Evolutionary conservation across 495 filamentous ascomycete genomes (phyloP).

Genomic region (Aspergillus hancockii): DNA sequence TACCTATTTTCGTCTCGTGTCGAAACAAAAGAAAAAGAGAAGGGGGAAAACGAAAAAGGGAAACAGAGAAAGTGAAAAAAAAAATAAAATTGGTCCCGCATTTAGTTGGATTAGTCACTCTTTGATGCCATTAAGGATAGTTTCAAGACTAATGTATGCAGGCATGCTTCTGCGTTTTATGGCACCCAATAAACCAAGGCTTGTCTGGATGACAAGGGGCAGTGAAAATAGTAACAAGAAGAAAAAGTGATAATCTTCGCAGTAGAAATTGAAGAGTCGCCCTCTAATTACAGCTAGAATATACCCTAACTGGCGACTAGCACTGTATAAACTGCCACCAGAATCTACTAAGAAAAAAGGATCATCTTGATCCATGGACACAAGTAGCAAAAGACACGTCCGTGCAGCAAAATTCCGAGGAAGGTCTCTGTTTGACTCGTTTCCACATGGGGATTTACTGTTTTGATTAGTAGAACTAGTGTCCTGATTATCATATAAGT

Average conservation of each 20-base stretch:
- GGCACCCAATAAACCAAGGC: conserved; percentile 22
- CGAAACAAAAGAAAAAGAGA: background rate
- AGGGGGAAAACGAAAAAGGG: background rate
- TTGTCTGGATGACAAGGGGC: conserved; percentile 5
- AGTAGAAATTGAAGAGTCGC: background rate
- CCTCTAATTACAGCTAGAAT: too few relatives aligned
- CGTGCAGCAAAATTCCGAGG: background rate
- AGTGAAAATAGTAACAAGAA: too few relatives aligned
- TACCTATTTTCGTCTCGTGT: background rate
- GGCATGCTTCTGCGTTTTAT: conserved; percentile 16
- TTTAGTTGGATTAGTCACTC: conserved; percentile 10
- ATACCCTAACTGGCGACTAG: background rate
- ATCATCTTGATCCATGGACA: background rate
- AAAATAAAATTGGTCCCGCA: conserved; percentile 23
- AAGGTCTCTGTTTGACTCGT: background rate
- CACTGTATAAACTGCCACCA: background rate
- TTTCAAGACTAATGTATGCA: conserved; percentile 20
- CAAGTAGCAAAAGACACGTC: background rate
- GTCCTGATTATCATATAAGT: background rate
- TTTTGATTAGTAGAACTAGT: background rate
- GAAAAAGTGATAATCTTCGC: background rate
- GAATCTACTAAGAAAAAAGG: background rate
- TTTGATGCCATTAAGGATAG: conserved; percentile 7
- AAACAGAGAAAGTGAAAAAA: background rate
- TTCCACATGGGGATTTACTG: conserved; percentile 1